Evolutionary conservation across 164 flowering plant species (phyloP).

Genomic region (Vitis riparia): DNA sequence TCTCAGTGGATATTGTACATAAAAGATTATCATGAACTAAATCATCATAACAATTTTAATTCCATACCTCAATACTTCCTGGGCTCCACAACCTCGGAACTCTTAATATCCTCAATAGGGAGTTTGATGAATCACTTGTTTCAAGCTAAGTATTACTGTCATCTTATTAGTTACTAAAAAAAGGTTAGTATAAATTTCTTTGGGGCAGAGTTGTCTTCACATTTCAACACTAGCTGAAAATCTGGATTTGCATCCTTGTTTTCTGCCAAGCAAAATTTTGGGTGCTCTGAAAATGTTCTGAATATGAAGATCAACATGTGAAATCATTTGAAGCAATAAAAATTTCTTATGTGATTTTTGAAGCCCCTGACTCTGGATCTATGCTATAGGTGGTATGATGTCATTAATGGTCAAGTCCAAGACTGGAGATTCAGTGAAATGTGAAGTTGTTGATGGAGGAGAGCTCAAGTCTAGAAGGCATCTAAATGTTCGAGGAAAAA

Average conservation of each 20-base stretch:
- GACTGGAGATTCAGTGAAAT: conserved; percentile 87
- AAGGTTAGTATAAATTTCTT: not conserved
- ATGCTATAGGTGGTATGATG: conserved; percentile 93
- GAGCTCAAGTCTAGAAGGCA: conserved; percentile 96
- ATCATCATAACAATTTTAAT: not conserved
- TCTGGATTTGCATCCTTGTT: not conserved
- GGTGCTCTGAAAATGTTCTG: not conserved
- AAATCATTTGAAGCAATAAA: not conserved
- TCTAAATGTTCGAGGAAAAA: conserved; percentile 96
- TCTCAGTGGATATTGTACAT: too few relatives aligned
- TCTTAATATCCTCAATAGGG: not conserved
- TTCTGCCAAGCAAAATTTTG: not conserved
- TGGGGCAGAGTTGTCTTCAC: not conserved
- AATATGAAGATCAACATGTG: not conserved
- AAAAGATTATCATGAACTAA: not conserved
- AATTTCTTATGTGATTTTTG: not conserved
- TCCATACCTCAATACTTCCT: not conserved
- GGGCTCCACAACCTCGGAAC: not conserved
- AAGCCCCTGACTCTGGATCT: conserved; percentile 5
- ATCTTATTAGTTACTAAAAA: too few relatives aligned
- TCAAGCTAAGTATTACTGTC: not conserved
- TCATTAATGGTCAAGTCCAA: conserved; percentile 86
- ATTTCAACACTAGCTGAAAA: not conserved
- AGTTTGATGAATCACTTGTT: not conserved
- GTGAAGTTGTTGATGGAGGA: conserved; percentile 98